Base-by-base conservation (phyloP, 192 early-diverging fungal species). In the Jimgerdemannia lactiflua region DNA sequence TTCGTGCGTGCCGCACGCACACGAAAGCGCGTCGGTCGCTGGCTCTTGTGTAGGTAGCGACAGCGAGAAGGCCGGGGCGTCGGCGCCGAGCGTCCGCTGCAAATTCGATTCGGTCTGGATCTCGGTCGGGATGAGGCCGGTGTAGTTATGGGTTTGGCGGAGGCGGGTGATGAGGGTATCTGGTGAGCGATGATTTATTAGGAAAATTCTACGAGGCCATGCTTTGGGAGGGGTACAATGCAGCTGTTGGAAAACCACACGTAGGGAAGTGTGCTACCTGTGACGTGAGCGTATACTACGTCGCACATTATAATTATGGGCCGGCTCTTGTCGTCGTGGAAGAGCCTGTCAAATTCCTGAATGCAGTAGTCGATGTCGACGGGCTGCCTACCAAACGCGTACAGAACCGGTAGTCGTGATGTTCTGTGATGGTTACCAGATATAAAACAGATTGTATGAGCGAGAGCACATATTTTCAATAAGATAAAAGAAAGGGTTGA, bases 341-440 rank as follows among this genome's bases (percentile, higher is more conserved):
- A 83, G 6, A 82, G 67, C 39, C 72, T 75, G 19, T 78, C 70
- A 67, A 92, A 89, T 65, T 78, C 74, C 8, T 75, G 72, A 4
- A 84, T 80, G 64, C 91, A 91, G 44, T 92, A 79, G 0, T 83
- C 80, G 19, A 89, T 43, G 77, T 95, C 95, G 1, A 98, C 71
- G 3, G 88, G 82, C 40, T 87, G 85, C 29, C 90, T 87, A 18
- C 94, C 94, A 87, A 98, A 98, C 3, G 95, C 93, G 71, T 94
- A 98, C 11, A 94, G 77, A 18, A 96, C 95, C 4, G 97, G 95
- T 0, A 94, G 78, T 2, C 90, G 91, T 39, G 94, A 89, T 18
- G 95, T 90, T 42, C 91, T 91, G 78, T 29, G 29, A 29, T 11
- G 59, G 1, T 42, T 20, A 11, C 42, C 1, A 39, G 6, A 4